A percentile compares a stretch with the other conserved stretches of the same genome.
These are phyloP conservation scores for Bipolaris bicolor DNA, from an alignment of 2,329 filamentous ascomycete genomes.

Conservation along the genomic window DNA sequence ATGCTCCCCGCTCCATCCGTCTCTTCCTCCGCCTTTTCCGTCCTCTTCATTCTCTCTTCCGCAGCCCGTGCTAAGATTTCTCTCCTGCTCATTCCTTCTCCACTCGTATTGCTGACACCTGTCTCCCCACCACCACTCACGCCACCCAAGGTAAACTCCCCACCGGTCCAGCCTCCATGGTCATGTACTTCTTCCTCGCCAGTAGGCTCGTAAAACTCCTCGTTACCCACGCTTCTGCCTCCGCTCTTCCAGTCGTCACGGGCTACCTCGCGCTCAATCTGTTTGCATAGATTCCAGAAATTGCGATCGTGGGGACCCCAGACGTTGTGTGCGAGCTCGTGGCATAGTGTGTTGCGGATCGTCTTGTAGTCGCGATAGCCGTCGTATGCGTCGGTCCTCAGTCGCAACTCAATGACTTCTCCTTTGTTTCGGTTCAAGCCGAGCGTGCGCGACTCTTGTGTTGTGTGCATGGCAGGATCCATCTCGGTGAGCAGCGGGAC, in stretches of 20 bases:
- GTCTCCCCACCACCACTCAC: neutral
- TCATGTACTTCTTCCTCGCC: slow-evolving; percentile 41
- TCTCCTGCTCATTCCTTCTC: slow-evolving; percentile 65
- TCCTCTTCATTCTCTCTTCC: slow-evolving; percentile 67
- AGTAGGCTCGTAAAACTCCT: slow-evolving; percentile 43
- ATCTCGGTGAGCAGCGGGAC: slow-evolving; percentile 93
- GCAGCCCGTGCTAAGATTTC: slow-evolving; percentile 78
- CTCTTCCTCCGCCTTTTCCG: slow-evolving; percentile 52
- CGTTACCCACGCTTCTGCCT: slow-evolving; percentile 55
- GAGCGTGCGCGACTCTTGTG: slow-evolving; percentile 78
- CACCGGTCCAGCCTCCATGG: slow-evolving; percentile 54
- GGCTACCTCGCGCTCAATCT: slow-evolving; percentile 87
- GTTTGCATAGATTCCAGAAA: slow-evolving; percentile 88
- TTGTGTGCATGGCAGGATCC: slow-evolving; percentile 86
- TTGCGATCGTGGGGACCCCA: slow-evolving; percentile 80
- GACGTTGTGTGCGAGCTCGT: slow-evolving; percentile 94
- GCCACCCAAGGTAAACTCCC: slow-evolving; percentile 44
- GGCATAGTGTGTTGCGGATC: slow-evolving; percentile 89
- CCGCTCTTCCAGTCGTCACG: slow-evolving; percentile 76
- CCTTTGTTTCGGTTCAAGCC: slow-evolving; percentile 88
- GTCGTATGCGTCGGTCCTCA: slow-evolving; percentile 93
- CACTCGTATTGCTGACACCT: slow-evolving; percentile 33
- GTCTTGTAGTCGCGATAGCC: slow-evolving; percentile 93
- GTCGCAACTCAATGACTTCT: slow-evolving; percentile 85
- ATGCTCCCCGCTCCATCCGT: slow-evolving; percentile 30